Evolutionary conservation across 805 yeast genomes (phyloP).

Genomic region (Hemisphaericaspora nanyangensis): DNA sequence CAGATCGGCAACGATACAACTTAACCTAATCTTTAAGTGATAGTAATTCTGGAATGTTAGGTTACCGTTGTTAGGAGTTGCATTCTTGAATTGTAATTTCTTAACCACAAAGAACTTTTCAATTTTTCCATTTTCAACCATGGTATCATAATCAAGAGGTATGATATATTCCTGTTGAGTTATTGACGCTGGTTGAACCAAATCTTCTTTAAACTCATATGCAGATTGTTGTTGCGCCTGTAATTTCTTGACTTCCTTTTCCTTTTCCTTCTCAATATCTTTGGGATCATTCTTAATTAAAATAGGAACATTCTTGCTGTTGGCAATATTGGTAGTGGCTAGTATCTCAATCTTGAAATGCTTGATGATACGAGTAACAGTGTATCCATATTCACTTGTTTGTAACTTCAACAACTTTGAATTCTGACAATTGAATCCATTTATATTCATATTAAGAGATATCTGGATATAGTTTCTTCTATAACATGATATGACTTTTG

Average conservation of each 20-base stretch:
- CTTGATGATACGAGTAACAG: slow-evolving; percentile 33
- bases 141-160: slow-evolving; percentile 20
- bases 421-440: slow-evolving; percentile 19
- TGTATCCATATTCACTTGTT: slow-evolving; percentile 34
- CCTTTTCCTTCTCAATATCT: slow-evolving; percentile 16
- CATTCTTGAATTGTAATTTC: slow-evolving; percentile 46
- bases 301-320: slow-evolving; percentile 27
- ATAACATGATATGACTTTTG: slow-evolving; percentile 43
- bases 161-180: slow-evolving; percentile 21
- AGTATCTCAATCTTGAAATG: slow-evolving; percentile 34
- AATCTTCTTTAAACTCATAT: slow-evolving; percentile 10
- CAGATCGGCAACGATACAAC: slow-evolving; percentile 35
- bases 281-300: slow-evolving; percentile 19
- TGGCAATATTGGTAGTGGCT: slow-evolving; percentile 32
- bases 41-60: slow-evolving; percentile 43
- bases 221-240: not conserved
- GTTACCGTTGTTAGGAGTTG: slow-evolving; percentile 52
- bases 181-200: slow-evolving; percentile 16
- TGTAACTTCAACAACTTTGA: slow-evolving; percentile 28
- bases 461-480: slow-evolving; percentile 41
- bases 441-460: slow-evolving; percentile 25
- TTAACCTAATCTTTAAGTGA: slow-evolving; percentile 31
- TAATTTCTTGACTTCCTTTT: slow-evolving; percentile 10
- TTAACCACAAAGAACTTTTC: slow-evolving; percentile 33
- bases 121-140: slow-evolving; percentile 17